Evolutionary conservation across 2,329 filamentous ascomycete species (phyloP).

Genomic region (Leptographium galeiforme): DNA sequence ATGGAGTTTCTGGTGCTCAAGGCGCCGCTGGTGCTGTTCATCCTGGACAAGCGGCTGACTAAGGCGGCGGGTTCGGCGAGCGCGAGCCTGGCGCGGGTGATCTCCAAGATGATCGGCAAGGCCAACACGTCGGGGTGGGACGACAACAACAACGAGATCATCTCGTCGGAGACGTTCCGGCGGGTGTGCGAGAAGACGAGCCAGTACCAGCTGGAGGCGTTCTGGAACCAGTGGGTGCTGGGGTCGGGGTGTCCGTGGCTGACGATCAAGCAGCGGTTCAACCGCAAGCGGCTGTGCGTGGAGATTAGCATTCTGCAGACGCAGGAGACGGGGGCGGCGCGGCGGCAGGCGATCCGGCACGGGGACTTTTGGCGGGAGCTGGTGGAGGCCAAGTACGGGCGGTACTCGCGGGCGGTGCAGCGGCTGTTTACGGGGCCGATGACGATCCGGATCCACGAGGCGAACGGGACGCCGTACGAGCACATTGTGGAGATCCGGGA

Average conservation of each 20-base stretch:
- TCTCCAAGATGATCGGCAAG: conserved; percentile 74
- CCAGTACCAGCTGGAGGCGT: conserved; percentile 65
- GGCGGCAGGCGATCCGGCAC: conserved; percentile 46
- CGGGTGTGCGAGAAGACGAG: conserved; percentile 78
- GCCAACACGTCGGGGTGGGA: conserved; percentile 41
- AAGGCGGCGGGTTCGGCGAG: conserved; percentile 80
- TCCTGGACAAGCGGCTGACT: conserved; percentile 78
- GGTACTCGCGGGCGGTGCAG: conserved; percentile 50
- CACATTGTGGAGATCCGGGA: conserved; percentile 95
- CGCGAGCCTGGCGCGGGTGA: conserved; percentile 55
- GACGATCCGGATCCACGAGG: conserved; percentile 96
- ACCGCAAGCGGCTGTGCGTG: conserved; percentile 92
- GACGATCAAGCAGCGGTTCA: conserved; percentile 77
- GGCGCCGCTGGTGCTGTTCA: conserved; percentile 80
- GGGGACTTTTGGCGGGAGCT: conserved; percentile 72
- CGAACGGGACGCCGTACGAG: conserved; percentile 94
- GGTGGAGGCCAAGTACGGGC: conserved; percentile 60
- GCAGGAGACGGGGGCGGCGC: conserved; percentile 42
- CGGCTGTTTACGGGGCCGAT: conserved; percentile 75
- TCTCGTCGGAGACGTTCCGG: conserved; percentile 65
- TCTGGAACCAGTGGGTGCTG: conserved; percentile 89
- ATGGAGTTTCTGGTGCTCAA: conserved; percentile 85
- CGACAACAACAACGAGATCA: conserved; percentile 52
- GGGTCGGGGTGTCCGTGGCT: conserved; percentile 83
- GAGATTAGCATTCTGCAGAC: conserved; percentile 80